Percentiles rank a stretch among this genome's conserved stretches.
phyloP scores from a whole-genome alignment of 2,329 filamentous ascomycete genomes.

The Cordyceps pruinosa region DNA sequence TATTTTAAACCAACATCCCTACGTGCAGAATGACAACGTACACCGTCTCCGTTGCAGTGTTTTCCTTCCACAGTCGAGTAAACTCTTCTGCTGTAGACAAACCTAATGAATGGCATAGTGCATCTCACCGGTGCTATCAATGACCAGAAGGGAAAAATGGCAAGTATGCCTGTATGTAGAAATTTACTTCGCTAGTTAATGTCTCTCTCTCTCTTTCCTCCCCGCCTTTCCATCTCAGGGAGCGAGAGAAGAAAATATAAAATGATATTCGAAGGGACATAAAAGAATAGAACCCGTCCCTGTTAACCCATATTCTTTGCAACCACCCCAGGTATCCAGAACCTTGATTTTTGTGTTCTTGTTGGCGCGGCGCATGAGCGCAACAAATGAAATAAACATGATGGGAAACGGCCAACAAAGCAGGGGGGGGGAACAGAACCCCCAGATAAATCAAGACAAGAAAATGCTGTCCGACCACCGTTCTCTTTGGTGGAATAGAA shows the following conservation, averaged over 20 bases:
- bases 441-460: not conserved
- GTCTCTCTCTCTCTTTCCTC: not conserved
- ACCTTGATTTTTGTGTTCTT: not conserved
- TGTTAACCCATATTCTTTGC: not conserved
- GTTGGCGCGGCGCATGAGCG: not conserved
- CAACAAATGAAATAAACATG: not conserved
- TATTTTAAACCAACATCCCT: too few species aligned
- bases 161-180: not conserved
- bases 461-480: not conserved
- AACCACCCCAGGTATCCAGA: not conserved
- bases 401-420: not conserved
- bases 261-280: not conserved
- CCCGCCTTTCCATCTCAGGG: not conserved
- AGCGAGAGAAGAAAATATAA: not conserved
- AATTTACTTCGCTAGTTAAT: conserved; percentile 1
- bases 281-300: not conserved
- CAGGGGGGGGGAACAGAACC: too few species aligned
- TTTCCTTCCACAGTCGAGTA: too few species aligned
- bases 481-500: not conserved
- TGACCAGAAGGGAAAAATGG: not conserved
- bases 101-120: too few species aligned
- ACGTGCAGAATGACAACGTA: too few species aligned
- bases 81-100: too few species aligned
- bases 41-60: too few species aligned
- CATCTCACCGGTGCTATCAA: too few species aligned